Evolutionary conservation across 108 stramenopile genomes (phyloP), one percentile per base, ranked within the genome.

Genomic region (Nitzschia sp.): DNA sequence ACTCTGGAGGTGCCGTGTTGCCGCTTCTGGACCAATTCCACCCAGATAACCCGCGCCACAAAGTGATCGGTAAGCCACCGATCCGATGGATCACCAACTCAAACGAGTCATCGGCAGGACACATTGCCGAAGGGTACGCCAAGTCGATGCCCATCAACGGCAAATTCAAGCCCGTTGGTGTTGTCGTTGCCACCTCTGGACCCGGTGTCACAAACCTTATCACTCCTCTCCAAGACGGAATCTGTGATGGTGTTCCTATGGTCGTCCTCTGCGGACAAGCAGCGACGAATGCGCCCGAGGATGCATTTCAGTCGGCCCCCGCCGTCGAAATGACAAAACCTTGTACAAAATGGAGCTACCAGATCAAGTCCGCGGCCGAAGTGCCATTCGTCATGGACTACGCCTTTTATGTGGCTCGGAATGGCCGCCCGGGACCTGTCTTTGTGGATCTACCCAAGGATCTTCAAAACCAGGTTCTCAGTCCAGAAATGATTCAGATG

Each of bases 61-160:
- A 63, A 5, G 69, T 58, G 23, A 53, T 60, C 13, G 85, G 77
- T 32, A 54, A 58, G 44, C 58, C 72, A 30, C 58, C 77, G 2
- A 93, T 96, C 53, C 85, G 87, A 68, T 94, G 91, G 90, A 96
- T 96, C 63, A 92, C 93, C 52, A 92, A 92, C 75, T 92, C 92
- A 16, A 93, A 96, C 69, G 95, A 96, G 62, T 66, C 72, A 1
- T 78, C 76, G 15, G 84, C 95, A 5, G 92, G 91, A 55, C 91
- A 96, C 71, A 88, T 94, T 56, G 91, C 89, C 26, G 95, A 96
- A 66, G 95, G 92, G 16, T 91, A 91, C 60, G 92, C 92, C 76
- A 93, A 93, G 63, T 78, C 82, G 30, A 77, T 85, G 44, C 87
- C 91, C 36, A 79, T 87, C 58, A 38, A 75, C 23, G 56, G 45